Evolutionary conservation across 2,329 filamentous ascomycete species (phyloP).

Genomic region (Dactylellina sp.): DNA sequence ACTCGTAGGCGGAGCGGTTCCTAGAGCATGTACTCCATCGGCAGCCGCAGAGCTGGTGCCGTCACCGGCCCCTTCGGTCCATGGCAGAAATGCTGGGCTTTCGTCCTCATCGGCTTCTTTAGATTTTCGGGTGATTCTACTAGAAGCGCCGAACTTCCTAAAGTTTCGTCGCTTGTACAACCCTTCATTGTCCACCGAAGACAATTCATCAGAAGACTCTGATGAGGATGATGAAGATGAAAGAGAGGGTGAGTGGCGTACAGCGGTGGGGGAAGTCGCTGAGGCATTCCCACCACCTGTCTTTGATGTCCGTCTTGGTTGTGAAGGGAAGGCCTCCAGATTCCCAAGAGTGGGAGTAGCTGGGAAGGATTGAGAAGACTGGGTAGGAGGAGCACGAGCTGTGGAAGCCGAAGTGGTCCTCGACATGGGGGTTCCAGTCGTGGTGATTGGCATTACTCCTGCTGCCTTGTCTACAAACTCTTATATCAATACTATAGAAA

Average conservation of each 20-base stretch:
- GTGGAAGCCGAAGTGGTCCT: constrained; percentile 47
- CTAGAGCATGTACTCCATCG: constrained; percentile 12
- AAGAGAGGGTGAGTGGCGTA: constrained; percentile 39
- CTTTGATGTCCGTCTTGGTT: constrained; percentile 56
- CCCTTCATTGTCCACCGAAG: constrained; percentile 40
- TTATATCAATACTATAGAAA: constrained; percentile 14
- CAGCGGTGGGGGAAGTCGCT: constrained; percentile 48
- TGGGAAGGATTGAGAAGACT: constrained; percentile 57
- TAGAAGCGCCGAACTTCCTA: constrained; percentile 43
- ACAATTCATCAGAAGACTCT: constrained; percentile 32
- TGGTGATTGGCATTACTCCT: constrained; percentile 2
- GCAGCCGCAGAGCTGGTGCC: constrained; percentile 30
- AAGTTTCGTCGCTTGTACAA: constrained; percentile 43
- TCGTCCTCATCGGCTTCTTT: constrained; percentile 53
- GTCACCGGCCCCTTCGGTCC: constrained; percentile 47
- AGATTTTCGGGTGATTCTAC: constrained; percentile 19
- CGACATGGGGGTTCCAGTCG: constrained; percentile 42
- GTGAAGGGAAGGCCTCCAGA: constrained; percentile 30
- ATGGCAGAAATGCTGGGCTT: constrained; percentile 58
- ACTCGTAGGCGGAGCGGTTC: constrained; percentile 36
- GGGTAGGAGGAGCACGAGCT: constrained; percentile 49
- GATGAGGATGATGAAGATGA: constrained; percentile 42
- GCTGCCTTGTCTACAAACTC: constrained; percentile 38
- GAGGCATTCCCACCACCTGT: constrained; percentile 56
- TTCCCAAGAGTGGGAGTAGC: constrained; percentile 55